These are phyloP conservation scores for Penstemon barbatus DNA, from an alignment of 257 asterid genomes.

Conservation along the genomic window DNA sequence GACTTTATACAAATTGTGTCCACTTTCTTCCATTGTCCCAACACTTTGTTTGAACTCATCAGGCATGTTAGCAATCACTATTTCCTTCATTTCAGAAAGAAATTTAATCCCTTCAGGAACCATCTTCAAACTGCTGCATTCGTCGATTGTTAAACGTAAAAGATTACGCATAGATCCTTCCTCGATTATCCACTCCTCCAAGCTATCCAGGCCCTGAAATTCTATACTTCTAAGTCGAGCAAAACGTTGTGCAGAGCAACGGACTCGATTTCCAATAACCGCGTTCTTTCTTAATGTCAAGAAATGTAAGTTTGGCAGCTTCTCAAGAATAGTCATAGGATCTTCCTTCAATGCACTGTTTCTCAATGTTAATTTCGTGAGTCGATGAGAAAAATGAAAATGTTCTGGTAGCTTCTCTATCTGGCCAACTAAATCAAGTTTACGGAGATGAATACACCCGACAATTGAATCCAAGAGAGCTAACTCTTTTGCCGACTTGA, in stretches of 20 bases:
- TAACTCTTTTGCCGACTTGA: conserved; percentile 43
- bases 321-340: conserved; percentile 53
- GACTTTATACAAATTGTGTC: conserved; percentile 34
- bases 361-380: conserved; percentile 51
- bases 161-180: conserved; percentile 51
- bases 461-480: conserved; percentile 34
- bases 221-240: conserved; percentile 37
- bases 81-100: conserved; percentile 37
- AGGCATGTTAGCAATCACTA: conserved; percentile 51
- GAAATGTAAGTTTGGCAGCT: conserved; percentile 39
- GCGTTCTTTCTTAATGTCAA: conserved; percentile 42
- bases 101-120: conserved; percentile 50
- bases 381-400: conserved; percentile 33
- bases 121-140: conserved; percentile 41
- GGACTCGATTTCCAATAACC: conserved; percentile 36
- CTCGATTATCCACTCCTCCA: conserved; percentile 50
- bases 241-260: conserved; percentile 44
- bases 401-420: conserved; percentile 45
- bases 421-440: conserved; percentile 46
- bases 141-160: conserved; percentile 38
- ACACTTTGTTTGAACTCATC: conserved; percentile 43
- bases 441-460: conserved; percentile 44
- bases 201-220: conserved; percentile 35
- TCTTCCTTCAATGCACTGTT: conserved; percentile 51
- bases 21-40: conserved; percentile 23